Evolutionary conservation across 1,284 basidiomycete species (phyloP), one percentile per base, ranked within the genome.

Genomic region (Coniferiporia weirii): DNA sequence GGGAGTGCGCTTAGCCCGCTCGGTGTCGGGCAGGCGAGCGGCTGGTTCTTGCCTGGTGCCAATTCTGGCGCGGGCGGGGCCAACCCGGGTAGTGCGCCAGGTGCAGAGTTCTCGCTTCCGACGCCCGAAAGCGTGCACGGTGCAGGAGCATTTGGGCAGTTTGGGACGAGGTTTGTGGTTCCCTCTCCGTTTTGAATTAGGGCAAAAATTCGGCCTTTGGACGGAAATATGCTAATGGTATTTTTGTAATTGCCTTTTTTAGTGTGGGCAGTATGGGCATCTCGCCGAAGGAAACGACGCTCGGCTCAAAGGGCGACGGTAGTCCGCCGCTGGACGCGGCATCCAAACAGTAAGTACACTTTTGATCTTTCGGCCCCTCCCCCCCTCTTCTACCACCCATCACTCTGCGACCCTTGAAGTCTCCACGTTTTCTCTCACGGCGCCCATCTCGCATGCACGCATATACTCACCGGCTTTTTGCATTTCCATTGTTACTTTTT

Each of bases 271-370:
- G 57, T 44, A 61, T 63, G 57, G 70, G 68, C 40, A 70, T 72
- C 44, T 69, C 69, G 38, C 73, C 72, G 53, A 75, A 73, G 63
- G 73, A 72, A 32, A 59, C 63, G 52, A 54, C 55, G 40, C 62
- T 48, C 27, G 59, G 62, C 60, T 64, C 57, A 34, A 65, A 64
- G 55, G 64, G 66, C 4, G 67, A 68, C 36, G 27, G 27, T 5
- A 68, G 66, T 48, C 72, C 70, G 20, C 64, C 66, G 17, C 64
- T 67, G 48, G 76, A 77, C 60, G 54, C 73, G 57, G 74, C 73
- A 8, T 58, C 71, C 17, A 77, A 77, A 65, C 76, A 78, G 76
- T 77, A 65, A 69, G 75, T 74, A 5, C 17, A 51, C 19, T 51
- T 32, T 55, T 19, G 52, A 46, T 50, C 64, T 44, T 54, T 45